phyloP scores from a whole-genome alignment of 2,329 filamentous ascomycete genomes.

The Curvularia hawaiiensis region DNA sequence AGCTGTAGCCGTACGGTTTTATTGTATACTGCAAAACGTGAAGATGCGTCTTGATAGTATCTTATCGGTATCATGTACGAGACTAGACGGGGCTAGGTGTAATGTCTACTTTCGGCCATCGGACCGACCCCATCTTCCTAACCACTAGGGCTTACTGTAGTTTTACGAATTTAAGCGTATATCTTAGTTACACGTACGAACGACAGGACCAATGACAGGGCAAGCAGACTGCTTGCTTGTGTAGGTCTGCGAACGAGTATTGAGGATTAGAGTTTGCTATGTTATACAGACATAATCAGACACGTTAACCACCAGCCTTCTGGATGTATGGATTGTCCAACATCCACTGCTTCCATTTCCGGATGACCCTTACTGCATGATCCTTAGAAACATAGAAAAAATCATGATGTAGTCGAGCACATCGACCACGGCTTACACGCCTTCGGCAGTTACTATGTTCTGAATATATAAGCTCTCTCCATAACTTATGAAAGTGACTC shows the following conservation, averaged over 20 bases:
- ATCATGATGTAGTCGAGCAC: neutral
- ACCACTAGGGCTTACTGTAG: too few species aligned
- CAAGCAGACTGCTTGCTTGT: too few species aligned
- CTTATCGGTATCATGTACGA: too few species aligned
- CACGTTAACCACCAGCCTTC: neutral
- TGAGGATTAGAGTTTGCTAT: too few species aligned
- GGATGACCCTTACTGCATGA: neutral
- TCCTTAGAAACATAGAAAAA: neutral
- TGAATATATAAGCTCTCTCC: neutral
- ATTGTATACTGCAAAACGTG: neutral
- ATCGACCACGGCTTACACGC: neutral
- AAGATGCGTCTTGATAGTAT: neutral
- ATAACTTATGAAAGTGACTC: neutral
- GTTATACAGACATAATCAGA: too few species aligned
- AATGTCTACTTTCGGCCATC: too few species aligned
- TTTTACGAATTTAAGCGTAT: too few species aligned
- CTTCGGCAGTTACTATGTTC: neutral
- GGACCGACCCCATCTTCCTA: too few species aligned
- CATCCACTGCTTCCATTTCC: neutral
- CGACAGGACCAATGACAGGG: too few species aligned
- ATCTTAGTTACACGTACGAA: too few species aligned
- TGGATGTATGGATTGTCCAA: neutral
- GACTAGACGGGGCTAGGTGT: too few species aligned
- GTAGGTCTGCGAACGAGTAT: too few species aligned
- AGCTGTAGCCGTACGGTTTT: neutral